Evolutionary conservation across 228 moss, liverwort and hornwort species (phyloP), one percentile per base, ranked within the genome.

Genomic region (Sphagnum magellanicum): DNA sequence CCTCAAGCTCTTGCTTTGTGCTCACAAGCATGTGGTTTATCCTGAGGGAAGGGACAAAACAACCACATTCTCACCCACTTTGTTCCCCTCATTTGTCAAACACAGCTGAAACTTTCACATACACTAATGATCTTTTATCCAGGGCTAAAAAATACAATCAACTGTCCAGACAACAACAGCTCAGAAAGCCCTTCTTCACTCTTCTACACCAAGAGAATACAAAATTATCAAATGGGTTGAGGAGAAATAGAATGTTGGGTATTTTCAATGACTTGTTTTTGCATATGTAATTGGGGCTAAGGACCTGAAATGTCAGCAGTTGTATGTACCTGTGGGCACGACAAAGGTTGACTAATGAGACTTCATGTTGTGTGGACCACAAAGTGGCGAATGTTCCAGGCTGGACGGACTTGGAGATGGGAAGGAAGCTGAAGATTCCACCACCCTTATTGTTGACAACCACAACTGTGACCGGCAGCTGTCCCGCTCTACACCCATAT

Each of bases 391-490:
- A 92, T 50, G 87, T 75, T 65, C 85, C 78, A 59, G 88, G 58
- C 9, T 87, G 81, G n/a, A 94, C 74, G 9, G 86, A 89, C 52
- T 84, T 71, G 63, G 79, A 84, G 63, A 92, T 79, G 50, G 92
- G 94, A 69, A 98, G 94, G 72, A 94, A 77, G 76, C 98, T 98
- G 70, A 98, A 98, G 61, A 98, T 98, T 64, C 89, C 98, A 62
- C 98, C 98, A 59, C 98, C 98, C 67, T 88, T 79, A 51, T 98
- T 98, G 82, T 98, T 98, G 52, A 98, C 89, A 50, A 98, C 94
- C 63, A 98, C 90, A 64, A 98, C 89, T 66, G 98, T 98, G 57
- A 98, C 85, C 3, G 94, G 94, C 70, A 94, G 87, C 77, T 86
- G 98, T 83, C 94, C 98, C 55, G 83, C 84, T 81, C 94, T 98